Percentiles rank a stretch among this genome's conserved stretches.
phyloP scores from a whole-genome alignment of 208 protist genomes.

The Trypanosoma grayi region DNA sequence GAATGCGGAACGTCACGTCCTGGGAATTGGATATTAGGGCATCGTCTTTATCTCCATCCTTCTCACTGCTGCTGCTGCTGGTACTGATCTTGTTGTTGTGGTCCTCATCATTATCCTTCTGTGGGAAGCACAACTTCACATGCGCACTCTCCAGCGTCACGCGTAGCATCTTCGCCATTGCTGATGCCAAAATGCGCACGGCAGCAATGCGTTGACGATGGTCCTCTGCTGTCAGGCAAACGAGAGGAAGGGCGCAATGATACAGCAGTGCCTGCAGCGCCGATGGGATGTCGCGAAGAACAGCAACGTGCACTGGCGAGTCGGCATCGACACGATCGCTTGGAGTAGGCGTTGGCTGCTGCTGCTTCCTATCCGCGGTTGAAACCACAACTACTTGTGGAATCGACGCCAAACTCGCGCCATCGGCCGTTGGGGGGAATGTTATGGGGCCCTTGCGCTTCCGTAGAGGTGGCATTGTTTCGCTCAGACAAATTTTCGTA shows the following conservation, averaged over 20 bases:
- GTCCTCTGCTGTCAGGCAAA: constrained; percentile 40
- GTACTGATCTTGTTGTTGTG: not conserved
- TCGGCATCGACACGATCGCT: too few relatives aligned
- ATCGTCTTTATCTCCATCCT: not conserved
- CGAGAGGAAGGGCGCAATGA: constrained; percentile 40
- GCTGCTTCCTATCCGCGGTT: too few relatives aligned
- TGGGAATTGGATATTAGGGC: not conserved
- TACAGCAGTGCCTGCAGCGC: constrained; percentile 37
- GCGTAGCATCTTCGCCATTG: constrained; percentile 15
- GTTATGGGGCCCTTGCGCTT: too few relatives aligned
- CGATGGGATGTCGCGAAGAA: constrained; percentile 28
- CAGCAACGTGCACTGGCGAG: not conserved
- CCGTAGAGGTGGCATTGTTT: too few relatives aligned
- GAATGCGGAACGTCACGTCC: constrained; percentile 12
- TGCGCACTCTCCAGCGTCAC: not conserved
- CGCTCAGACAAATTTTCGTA: too few relatives aligned
- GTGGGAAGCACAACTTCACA: not conserved
- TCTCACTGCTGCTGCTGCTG: not conserved
- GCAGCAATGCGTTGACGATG: constrained; percentile 30
- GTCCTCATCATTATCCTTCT: not conserved
- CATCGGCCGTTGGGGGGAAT: too few relatives aligned
- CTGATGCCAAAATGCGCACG: constrained; percentile 19
- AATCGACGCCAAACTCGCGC: too few relatives aligned
- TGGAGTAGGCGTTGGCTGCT: not conserved
- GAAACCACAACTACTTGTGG: too few relatives aligned